A percentile compares a stretch with the other conserved stretches of the same genome.
Evolutionary conservation across 495 filamentous ascomycete genomes (phyloP).

Genomic region (Parathielavia hyrcaniae): DNA sequence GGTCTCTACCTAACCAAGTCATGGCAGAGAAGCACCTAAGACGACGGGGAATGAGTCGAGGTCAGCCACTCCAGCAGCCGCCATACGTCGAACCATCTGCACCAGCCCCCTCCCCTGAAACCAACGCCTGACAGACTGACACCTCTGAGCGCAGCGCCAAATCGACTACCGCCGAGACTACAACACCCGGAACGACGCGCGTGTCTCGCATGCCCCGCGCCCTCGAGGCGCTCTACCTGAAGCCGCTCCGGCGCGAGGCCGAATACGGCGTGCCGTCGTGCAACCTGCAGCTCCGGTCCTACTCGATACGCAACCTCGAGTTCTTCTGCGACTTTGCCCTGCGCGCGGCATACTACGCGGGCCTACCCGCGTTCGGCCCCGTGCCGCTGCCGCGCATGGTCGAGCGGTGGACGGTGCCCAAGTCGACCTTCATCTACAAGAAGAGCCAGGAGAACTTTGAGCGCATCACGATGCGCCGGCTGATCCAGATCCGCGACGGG

Average conservation of each 20-base stretch:
- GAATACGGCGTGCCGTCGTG: conserved; percentile 74
- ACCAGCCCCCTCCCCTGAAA: background rate
- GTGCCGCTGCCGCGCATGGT: conserved; percentile 80
- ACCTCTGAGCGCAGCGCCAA: background rate
- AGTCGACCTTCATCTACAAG: conserved; percentile 85
- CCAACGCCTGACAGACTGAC: background rate
- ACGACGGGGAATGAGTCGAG: background rate
- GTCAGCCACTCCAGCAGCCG: conserved; percentile 7
- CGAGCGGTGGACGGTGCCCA: conserved; percentile 91
- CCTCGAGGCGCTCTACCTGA: conserved; percentile 71
- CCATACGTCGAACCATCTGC: background rate
- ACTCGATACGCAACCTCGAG: conserved; percentile 81
- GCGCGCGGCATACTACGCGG: conserved; percentile 88
- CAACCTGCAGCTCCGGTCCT: conserved; percentile 89
- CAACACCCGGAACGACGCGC: background rate
- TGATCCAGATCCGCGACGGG: conserved; percentile 93
- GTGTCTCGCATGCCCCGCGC: conserved; percentile 31
- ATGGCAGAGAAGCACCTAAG: background rate
- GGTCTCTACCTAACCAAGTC: background rate
- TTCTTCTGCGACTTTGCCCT: conserved; percentile 94
- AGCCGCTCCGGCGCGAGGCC: conserved; percentile 69
- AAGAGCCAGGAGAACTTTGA: conserved; percentile 98
- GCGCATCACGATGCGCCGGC: conserved; percentile 72
- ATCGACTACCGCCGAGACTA: background rate
- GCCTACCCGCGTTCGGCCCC: conserved; percentile 78